Base-by-base conservation (phyloP, 352 stramenopile genomes). In the Pythium periplocum region DNA sequence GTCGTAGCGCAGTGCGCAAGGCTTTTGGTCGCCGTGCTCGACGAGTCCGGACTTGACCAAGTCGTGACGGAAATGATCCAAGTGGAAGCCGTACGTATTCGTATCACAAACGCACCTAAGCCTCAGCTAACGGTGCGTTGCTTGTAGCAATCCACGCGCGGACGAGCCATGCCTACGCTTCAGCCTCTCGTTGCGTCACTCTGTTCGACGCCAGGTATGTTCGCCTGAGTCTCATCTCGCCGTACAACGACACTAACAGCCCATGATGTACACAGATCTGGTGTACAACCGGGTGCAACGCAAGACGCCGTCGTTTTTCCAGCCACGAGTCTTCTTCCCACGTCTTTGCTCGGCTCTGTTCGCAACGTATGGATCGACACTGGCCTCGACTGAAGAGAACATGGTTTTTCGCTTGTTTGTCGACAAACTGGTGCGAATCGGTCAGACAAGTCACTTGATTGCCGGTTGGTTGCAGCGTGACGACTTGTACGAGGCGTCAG, bases 401-500 rank as follows among this genome's bases (percentile, higher is more conserved):
- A 1, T 56, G 1, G 64, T 73, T 8, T 85, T 87, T 41, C 76
- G 78, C 6, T 64, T 83, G 61, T 71, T 91, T 34, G 60, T 48
- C n/a, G 69, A 87, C 35, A 91, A 89, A 40, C 40, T 91, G 6
- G 62, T 65, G 6, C 75, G 80, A 33, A 83, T 87, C 17, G 75
- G 80, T 0, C 73, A 87, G 55, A 62, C 64, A 4, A 50, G 72
- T 39, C 43, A 39, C 2, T 40, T 88, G 3, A 43, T 86, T 2
- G 59, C 83, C 43, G 75, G 64, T 39, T 90, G 77, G 78, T 42
- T 86, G 34, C 48, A 37, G 17, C 55, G 51, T 34, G 10, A 44
- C 6, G 65, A 47, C 36, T 45, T 79, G 11, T 60, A 68, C 40
- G 64, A 55, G 17, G 31, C 26, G 2, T 45, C 47, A 6, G 40